phyloP scores from a whole-genome alignment of 2,329 filamentous ascomycete genomes.

The Fusarium liriodendri region DNA sequence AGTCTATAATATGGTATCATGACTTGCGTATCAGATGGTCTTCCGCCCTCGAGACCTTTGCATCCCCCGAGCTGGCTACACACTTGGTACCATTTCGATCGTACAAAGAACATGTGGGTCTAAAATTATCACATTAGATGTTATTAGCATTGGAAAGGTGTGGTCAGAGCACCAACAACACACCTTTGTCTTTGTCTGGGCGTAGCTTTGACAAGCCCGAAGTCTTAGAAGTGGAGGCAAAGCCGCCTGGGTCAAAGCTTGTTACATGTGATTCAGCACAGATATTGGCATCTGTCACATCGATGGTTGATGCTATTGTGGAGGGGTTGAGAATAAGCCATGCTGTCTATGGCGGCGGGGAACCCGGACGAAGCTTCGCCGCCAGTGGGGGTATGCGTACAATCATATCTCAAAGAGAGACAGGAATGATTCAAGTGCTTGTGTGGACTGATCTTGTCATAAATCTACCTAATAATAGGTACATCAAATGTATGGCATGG shows the following conservation, averaged over 20 bases:
- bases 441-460: too few species aligned
- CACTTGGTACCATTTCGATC: constrained; percentile 7
- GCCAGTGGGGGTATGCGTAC: background rate
- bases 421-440: background rate
- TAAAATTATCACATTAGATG: constrained; percentile 11
- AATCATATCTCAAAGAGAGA: background rate
- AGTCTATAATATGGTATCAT: background rate
- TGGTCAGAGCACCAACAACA: background rate
- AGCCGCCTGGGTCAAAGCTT: background rate
- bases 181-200: constrained; percentile 21
- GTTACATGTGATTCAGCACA: background rate
- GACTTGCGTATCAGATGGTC: constrained; percentile 27
- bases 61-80: background rate
- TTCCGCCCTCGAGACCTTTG: constrained; percentile 9
- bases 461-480: background rate
- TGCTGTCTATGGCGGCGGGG: background rate
- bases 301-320: background rate
- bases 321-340: background rate
- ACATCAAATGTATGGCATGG: background rate
- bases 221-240: constrained; percentile 6
- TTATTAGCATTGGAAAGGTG: background rate
- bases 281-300: background rate
- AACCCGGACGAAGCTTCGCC: background rate
- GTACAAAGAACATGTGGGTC: constrained; percentile 12
- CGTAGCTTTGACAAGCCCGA: constrained; percentile 21